A percentile compares a stretch with the other conserved stretches of the same genome.
These are phyloP conservation scores for Penicillium sp. DNA, from an alignment of 2,329 filamentous ascomycete genomes.

Conservation along the genomic window DNA sequence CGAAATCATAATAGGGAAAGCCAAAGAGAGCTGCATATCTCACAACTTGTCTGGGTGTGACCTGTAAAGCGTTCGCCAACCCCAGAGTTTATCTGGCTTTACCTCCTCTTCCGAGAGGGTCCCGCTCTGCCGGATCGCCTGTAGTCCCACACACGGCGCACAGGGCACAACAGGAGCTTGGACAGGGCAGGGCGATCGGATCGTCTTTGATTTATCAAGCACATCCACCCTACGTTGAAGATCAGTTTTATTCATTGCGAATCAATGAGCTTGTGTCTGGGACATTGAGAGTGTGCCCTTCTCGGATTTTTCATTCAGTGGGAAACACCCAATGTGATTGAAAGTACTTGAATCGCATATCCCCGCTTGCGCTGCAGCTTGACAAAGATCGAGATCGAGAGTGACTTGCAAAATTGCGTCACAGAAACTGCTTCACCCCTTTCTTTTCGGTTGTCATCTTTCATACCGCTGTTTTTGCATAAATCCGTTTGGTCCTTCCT, in stretches of 20 bases:
- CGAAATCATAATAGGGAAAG: neutral
- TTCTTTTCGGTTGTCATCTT: neutral
- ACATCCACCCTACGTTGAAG: neutral
- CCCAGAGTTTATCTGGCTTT: slow-evolving; percentile 5
- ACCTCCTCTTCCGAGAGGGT: slow-evolving; percentile 1
- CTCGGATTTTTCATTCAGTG: neutral
- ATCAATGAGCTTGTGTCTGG: neutral
- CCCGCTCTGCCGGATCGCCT: neutral
- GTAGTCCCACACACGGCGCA: neutral
- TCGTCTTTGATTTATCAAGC: neutral
- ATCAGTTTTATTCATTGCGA: neutral
- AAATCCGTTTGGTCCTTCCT: slow-evolving; percentile 1
- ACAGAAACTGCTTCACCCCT: neutral
- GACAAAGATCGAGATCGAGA: neutral
- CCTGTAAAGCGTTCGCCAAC: slow-evolving; percentile 13
- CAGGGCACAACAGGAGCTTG: neutral
- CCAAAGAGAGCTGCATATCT: neutral
- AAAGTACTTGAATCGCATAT: slow-evolving; percentile 1
- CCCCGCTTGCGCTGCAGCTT: neutral
- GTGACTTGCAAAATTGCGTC: neutral
- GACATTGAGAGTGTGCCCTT: neutral
- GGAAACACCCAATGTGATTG: neutral
- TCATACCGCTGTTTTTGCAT: neutral
- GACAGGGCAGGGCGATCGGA: slow-evolving; percentile 1
- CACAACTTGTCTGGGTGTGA: slow-evolving; percentile 4